phyloP scores from a whole-genome alignment of 1,284 basidiomycete species.

The Psilocybe mexicana region DNA sequence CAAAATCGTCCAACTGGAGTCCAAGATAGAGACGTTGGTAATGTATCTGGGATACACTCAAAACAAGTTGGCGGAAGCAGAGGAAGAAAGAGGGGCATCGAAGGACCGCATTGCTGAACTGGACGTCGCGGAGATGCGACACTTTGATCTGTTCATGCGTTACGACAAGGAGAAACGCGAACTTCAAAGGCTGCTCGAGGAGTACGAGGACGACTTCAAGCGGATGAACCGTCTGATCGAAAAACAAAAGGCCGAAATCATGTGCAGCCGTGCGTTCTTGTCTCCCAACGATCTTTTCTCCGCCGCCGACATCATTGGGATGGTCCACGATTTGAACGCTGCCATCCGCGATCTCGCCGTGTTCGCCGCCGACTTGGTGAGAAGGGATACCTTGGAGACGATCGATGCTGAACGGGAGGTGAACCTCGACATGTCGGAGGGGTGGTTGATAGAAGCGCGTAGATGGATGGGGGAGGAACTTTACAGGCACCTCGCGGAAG shows the following conservation, averaged over 20 bases:
- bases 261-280: slow-evolving; percentile 43
- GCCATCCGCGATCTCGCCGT: slow-evolving; percentile 47
- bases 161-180: not conserved
- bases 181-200: not conserved
- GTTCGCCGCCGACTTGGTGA: slow-evolving; percentile 19
- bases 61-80: not conserved
- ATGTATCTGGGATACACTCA: not conserved
- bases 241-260: slow-evolving; percentile 41
- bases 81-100: too few species aligned
- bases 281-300: slow-evolving; percentile 43
- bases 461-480: slow-evolving; percentile 15
- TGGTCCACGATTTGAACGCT: slow-evolving; percentile 44
- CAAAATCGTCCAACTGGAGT: not conserved
- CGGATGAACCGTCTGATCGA: slow-evolving; percentile 37
- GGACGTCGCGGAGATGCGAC: too few species aligned
- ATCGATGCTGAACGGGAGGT: slow-evolving; percentile 11
- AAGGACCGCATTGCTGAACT: too few species aligned
- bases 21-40: not conserved
- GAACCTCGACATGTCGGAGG: slow-evolving; percentile 7
- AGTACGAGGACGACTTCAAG: slow-evolving; percentile 21
- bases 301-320: slow-evolving; percentile 43
- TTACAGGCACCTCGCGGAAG: slow-evolving; percentile 21
- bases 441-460: slow-evolving; percentile 1
- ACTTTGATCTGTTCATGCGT: too few species aligned
- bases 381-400: slow-evolving; percentile 11